phyloP scores from a whole-genome alignment of 2,329 filamentous ascomycete genomes.

The Hirsutella thompsonii region DNA sequence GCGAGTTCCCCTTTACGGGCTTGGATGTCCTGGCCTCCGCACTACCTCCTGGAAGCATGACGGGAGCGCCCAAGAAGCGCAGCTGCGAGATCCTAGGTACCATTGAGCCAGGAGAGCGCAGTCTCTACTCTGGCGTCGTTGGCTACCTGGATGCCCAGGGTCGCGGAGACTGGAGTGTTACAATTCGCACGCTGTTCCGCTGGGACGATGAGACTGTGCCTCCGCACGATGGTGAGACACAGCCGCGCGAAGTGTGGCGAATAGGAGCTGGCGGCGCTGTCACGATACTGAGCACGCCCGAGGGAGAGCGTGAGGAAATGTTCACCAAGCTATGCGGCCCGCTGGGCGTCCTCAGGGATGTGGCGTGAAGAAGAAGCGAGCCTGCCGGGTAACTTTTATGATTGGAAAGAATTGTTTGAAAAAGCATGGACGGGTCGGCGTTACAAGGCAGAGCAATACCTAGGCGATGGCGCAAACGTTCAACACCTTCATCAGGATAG shows the following conservation, averaged over 20 bases:
- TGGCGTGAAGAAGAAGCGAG: conserved; percentile 10
- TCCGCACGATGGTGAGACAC: neutral
- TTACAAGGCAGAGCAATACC: too few relatives aligned
- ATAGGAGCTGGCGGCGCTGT: conserved; percentile 86
- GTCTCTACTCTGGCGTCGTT: conserved; percentile 78
- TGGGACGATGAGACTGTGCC: conserved; percentile 47
- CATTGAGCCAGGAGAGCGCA: conserved; percentile 54
- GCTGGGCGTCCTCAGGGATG: conserved; percentile 32
- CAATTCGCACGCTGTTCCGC: conserved; percentile 70
- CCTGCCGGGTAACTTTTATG: too few relatives aligned
- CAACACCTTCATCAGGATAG: neutral
- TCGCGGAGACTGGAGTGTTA: conserved; percentile 79
- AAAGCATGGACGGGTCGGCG: too few relatives aligned
- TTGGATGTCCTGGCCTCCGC: conserved; percentile 65
- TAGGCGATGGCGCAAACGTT: conserved; percentile 3
- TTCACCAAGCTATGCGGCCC: conserved; percentile 55
- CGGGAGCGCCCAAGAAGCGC: conserved; percentile 86
- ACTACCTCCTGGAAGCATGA: conserved; percentile 90
- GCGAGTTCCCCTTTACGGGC: conserved; percentile 35
- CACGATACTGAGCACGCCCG: conserved; percentile 67
- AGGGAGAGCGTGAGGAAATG: conserved; percentile 88
- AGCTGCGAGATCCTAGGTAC: conserved; percentile 69
- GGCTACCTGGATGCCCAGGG: conserved; percentile 84
- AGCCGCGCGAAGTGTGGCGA: conserved; percentile 51
- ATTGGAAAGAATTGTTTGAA: too few relatives aligned